Base-by-base conservation (phyloP, 352 stramenopile genomes). In the Pythium rishiriense region DNA sequence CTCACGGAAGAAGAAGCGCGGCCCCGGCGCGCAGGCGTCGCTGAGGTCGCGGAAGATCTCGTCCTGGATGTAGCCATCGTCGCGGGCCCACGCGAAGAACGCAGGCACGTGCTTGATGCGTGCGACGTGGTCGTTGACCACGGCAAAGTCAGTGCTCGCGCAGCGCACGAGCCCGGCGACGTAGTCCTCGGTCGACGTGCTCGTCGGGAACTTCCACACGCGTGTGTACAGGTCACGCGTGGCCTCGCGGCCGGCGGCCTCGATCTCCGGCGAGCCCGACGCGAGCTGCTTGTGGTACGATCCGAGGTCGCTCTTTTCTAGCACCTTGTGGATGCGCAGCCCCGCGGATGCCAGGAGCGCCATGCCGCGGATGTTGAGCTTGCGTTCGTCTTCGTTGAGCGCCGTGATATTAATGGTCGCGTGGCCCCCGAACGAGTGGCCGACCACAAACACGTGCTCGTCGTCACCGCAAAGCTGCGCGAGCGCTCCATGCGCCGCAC, bases 11-110 rank as follows among this genome's bases (percentile, higher is more conserved):
- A 66, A 55, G 28, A 84, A 58, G 31, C 72, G 76, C 9, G 73
- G 68, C 6, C 73, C 72, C 21, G 64, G 21, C n/a, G 43, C 45
- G 17, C 64, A 69, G 22, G 56, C n/a, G 1, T 39, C 28, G 22
- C 68, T 70, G 15, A 78, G 58, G 14, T 78, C 71, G 7, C 42
- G 48, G 12, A 73, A 65, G 24, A 80, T 70, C 21, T 76, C 49
- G n/a, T 69, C 55, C 22, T 84, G 68, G 21, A 80, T 77, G 37
- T 74, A 53, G 3, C 33, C 10, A 31, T 79, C 69, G 43, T 79
- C 69, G 8, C 62, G 22, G 10, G 76, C 61, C 67, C 70, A 84
- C 9, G 74, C 65, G 19, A 83, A 49, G 48, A 87, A 74, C 28
- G 76, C 61, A 2, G 78, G 74, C 0, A 82, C 47, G 31, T 72